Evolutionary conservation across 371 early-diverging fungal species (phyloP), one percentile per base, ranked within the genome.

Genomic region (Rhizopus arrhizus): DNA sequence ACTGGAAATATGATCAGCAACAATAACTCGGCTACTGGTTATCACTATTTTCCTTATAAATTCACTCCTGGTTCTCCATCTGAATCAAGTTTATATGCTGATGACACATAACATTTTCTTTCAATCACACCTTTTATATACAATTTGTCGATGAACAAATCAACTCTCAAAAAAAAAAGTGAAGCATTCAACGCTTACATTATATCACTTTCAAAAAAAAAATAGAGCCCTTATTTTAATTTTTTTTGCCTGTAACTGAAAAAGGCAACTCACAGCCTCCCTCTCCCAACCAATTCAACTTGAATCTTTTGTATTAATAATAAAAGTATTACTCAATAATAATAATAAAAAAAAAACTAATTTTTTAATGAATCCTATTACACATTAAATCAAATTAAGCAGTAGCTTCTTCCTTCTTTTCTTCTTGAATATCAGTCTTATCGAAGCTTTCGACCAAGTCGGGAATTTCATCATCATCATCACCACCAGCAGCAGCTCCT

Each of bases 391-490:
- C 12, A 57, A 46, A 12, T 65, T 65, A 65, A 59, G 65, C 65
- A 59, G 64, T 40, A n/a, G 54, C 42, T 49, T 61, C 56, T 42
- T 61, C 50, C 65, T 72, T 56, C 58, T 72, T 62, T 48, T 72
- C 76, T 28, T 79, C 80, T 56, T 74, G 73, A 62, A 80, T 69
- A 15, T 72, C 76, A 41, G 80, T 80, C 71, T 84, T 80, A 58
- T 81, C 81, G 59, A 82, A 82, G 75, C 73, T 76, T 65, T 85
- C 86, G 43, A 89, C 87, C 61, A 91, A 81, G 40, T 90, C 90
- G 46, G 91, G 91, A 66, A 91, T 87, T 60, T 90, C 89, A 61
- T 91, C 90, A 65, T 84, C 83, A 38, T 83, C 79, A 45, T 58
- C 77, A 61, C 58, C 73, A 50, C 74, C 78, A 51, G 72, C 73